Conservation (phyloP, 495 filamentous ascomycete genomes). For the Thermothielavioides terrestris region DNA sequence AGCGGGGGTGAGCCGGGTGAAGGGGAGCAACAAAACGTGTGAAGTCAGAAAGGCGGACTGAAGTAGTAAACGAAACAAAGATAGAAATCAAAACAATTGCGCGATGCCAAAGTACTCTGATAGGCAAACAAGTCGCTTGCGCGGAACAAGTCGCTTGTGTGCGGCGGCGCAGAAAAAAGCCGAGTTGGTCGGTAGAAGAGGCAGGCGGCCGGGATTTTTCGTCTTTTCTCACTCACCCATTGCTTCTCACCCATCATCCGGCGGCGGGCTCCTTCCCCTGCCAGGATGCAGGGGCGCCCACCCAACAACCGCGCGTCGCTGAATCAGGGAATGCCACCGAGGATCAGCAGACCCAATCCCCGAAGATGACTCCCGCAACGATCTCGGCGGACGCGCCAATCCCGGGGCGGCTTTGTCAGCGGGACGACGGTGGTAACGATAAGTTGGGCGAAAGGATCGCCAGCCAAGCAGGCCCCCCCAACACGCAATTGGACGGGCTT, state of each 20-base stretch:
- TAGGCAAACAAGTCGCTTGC: no score
- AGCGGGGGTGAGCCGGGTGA: no score
- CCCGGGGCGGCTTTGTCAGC: neutral
- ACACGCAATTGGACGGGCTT: constrained; percentile 6
- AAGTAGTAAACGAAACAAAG: no score
- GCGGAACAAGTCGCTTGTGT: no score
- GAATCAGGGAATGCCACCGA: neutral
- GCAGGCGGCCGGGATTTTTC: neutral
- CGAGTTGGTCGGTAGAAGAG: neutral
- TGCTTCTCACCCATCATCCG: neutral
- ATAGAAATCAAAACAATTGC: no score
- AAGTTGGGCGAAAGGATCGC: constrained; percentile 4
- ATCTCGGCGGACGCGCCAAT: neutral
- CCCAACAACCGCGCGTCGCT: neutral
- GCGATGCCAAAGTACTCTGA: no score
- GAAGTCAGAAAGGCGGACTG: no score
- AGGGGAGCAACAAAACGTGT: no score
- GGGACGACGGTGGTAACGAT: neutral
- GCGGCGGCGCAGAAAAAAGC: no score
- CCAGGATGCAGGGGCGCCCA: neutral
- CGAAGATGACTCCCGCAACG: neutral
- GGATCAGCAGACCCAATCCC: neutral
- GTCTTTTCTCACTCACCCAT: constrained; percentile 4
- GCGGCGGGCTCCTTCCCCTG: neutral
- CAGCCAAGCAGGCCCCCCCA: no score